Evolutionary conservation across 345 rosid species (phyloP).

Genomic region (Citrus maxima): DNA sequence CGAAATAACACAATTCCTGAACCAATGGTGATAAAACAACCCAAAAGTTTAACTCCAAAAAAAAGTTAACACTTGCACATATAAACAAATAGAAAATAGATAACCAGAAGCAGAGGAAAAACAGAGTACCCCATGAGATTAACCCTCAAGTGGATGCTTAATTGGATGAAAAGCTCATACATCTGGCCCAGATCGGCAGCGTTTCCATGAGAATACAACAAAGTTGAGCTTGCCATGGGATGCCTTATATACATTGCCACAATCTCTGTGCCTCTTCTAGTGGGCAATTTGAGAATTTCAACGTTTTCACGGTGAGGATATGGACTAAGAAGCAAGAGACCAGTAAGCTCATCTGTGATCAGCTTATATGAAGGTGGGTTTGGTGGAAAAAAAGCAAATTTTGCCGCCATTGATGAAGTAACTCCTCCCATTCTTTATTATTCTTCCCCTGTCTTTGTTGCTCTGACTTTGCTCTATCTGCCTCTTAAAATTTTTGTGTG

Average conservation of each 20-base stretch:
- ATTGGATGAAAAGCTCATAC: constrained; percentile 97
- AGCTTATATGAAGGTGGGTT: constrained; percentile 93
- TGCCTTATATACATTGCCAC: constrained; percentile 78
- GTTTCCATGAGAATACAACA: constrained; percentile 97
- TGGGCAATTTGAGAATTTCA: constrained; percentile 72
- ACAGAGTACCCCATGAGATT: constrained; percentile 87
- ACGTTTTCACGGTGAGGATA: constrained; percentile 95
- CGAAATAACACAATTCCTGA: neutral
- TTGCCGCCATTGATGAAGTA: constrained; percentile 96
- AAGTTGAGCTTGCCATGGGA: constrained; percentile 86
- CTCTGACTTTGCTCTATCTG: neutral
- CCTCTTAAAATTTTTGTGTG: neutral
- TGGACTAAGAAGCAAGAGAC: constrained; percentile 70
- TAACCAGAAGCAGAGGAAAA: constrained; percentile 10
- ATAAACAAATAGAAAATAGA: neutral
- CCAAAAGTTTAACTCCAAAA: neutral
- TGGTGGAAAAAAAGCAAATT: constrained; percentile 97
- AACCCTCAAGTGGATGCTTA: constrained; percentile 84
- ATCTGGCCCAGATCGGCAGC: constrained; percentile 99
- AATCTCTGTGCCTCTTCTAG: constrained; percentile 78
- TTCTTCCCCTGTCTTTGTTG: constrained; percentile 1
- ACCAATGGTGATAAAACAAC: neutral
- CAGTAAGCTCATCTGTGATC: constrained; percentile 60
- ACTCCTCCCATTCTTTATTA: constrained; percentile 73
- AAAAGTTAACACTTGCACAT: neutral